Base-by-base conservation (phyloP, 352 stramenopile species). In the Plasmopara muralis region DNA sequence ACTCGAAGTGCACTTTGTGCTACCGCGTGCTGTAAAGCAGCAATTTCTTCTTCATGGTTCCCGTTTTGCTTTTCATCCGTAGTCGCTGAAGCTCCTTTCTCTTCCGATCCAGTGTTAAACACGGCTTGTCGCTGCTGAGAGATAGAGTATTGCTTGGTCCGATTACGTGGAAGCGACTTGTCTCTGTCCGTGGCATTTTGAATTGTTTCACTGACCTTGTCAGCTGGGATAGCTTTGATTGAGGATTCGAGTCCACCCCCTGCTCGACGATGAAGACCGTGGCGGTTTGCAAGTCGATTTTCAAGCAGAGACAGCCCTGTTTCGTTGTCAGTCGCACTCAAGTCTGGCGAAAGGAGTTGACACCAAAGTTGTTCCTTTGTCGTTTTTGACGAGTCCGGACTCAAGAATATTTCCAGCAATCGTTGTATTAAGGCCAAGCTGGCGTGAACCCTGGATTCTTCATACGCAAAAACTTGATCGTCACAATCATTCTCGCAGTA, bases 341-440 rank as follows among this genome's bases (percentile, higher is more conserved):
- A 47, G 37, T 83, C 72, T 0, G 79, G 77, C 9, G 77, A 85
- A 0, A 88, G 67, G 8, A 90, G 55, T 13, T 72, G 64, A 25
- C 69, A 64, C 55, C 63, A 74, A 38, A 68, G 44, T 7, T 53
- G 10, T 1, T 47, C 41, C 5, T 18, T 44, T 2, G 28, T 42
- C 5, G 15, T 30, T 4, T 46, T 47, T 18, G 44, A 35, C 2
- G 43, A 4, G 3, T 70, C 66, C 20, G 70, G 60, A 15, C 72
- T 50, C 7, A 90, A 55, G 43, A 88, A 90, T 9, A 61, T 60
- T 13, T 90, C 74, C 31, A 90, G 70, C 37, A 84, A 53, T 35
- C 77, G 71, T 0, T 69, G 65, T 25, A 87, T 60, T 3, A 86
- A 38, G 2, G 63, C 70, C 12, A 88, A 51, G 31, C 64, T 85